These are phyloP conservation scores for Trichophyton benhamiae DNA, from an alignment of 2,329 filamentous ascomycete genomes.

Conservation along the genomic window DNA sequence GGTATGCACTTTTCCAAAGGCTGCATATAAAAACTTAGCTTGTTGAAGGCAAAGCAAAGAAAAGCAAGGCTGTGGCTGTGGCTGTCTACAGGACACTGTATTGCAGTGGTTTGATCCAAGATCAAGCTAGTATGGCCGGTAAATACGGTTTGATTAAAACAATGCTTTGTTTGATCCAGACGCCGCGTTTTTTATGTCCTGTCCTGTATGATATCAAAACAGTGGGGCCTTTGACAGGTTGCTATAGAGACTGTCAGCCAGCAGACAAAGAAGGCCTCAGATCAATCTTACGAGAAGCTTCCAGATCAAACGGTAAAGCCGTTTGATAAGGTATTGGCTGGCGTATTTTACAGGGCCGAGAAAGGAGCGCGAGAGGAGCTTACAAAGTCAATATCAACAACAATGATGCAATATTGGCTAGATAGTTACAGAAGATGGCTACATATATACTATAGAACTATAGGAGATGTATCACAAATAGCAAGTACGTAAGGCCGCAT, in stretches of 20 bases:
- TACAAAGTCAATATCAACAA: no score
- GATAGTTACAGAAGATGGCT: no score
- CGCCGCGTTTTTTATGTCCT: neutral
- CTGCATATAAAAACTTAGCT: no score
- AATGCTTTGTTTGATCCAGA: neutral
- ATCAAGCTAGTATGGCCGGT: neutral
- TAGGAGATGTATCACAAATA: neutral
- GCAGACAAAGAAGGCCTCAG: neutral
- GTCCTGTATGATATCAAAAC: neutral
- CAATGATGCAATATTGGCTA: no score
- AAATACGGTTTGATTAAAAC: slow-evolving; percentile 3
- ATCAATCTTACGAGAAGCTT: neutral
- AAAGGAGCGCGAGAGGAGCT: no score
- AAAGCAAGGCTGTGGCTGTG: neutral
- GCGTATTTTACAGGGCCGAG: neutral
- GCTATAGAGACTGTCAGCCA: neutral
- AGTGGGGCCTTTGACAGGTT: neutral
- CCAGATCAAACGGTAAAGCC: neutral
- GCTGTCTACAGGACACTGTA: neutral
- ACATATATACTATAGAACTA: neutral
- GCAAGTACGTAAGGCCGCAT: neutral
- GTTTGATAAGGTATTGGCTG: neutral
- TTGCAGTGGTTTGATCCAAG: neutral
- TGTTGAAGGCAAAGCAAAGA: neutral
- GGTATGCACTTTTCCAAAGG: neutral